Conservation (phyloP, 495 filamentous ascomycete species). For the Hypomontagnella monticulosa region DNA sequence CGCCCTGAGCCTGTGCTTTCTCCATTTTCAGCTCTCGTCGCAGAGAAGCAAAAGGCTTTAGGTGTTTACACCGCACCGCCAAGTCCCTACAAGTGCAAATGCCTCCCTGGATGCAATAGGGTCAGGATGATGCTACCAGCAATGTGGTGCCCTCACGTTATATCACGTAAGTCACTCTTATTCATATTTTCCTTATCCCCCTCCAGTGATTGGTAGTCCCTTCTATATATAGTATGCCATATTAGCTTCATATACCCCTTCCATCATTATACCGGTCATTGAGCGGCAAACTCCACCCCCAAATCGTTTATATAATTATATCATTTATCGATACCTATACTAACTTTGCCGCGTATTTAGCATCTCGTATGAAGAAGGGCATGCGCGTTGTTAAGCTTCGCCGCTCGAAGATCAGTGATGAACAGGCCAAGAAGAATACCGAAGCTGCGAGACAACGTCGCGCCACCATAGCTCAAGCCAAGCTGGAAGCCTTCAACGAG, state of each 20-base stretch:
- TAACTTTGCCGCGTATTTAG: slow-evolving; percentile 9
- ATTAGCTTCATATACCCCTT: background rate
- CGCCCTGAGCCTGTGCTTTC: slow-evolving; percentile 4
- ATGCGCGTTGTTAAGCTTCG: slow-evolving; percentile 25
- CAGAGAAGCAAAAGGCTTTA: slow-evolving; percentile 1
- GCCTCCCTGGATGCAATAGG: slow-evolving; percentile 19
- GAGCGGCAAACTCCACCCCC: no score
- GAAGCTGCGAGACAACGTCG: background rate
- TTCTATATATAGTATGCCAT: background rate
- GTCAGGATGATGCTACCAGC: slow-evolving; percentile 33
- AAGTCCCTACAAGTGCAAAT: background rate
- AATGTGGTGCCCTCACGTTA: slow-evolving; percentile 23
- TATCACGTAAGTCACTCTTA: slow-evolving; percentile 26
- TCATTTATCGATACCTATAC: background rate
- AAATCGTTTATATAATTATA: no score
- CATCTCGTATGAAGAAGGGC: slow-evolving; percentile 34
- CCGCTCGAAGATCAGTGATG: background rate
- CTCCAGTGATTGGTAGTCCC: background rate
- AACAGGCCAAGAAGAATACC: background rate
- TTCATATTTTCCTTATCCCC: slow-evolving; percentile 3
- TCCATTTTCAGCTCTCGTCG: background rate
- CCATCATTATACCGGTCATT: background rate
- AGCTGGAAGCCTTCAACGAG: no score
- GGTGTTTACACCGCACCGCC: background rate
- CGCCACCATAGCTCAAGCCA: no score